phyloP scores from a whole-genome alignment of 2,329 filamentous ascomycete species.

The Diplodia intermedia region DNA sequence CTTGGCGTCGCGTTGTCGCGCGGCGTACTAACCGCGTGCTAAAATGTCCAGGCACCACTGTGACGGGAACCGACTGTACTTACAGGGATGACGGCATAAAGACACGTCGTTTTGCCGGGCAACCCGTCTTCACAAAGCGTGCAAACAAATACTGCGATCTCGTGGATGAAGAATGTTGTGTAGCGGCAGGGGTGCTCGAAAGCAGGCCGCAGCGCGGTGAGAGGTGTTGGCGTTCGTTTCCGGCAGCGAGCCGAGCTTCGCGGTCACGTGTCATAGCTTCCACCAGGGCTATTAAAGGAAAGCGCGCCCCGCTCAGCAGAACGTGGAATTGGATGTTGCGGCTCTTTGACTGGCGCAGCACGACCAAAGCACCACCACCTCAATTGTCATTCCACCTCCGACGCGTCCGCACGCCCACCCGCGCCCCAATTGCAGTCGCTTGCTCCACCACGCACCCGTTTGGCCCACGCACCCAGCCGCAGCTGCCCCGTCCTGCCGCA shows the following conservation, averaged over 20 bases:
- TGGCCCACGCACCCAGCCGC: conserved; percentile 13
- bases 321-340: conserved; percentile 32
- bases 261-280: conserved; percentile 10
- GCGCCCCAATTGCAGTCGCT: conserved; percentile 18
- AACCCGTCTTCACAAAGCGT: background rate
- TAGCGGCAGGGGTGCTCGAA: conserved; percentile 1
- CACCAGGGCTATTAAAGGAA: conserved; percentile 30
- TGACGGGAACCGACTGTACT: background rate
- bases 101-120: background rate
- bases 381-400: conserved; percentile 22
- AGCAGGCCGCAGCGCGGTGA: background rate
- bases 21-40: conserved; percentile 12
- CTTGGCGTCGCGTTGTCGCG: conserved; percentile 27
- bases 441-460: background rate
- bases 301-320: conserved; percentile 29
- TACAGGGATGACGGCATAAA: background rate
- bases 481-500: conserved; percentile 10
- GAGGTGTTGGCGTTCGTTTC: conserved; percentile 20
- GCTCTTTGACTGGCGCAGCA: conserved; percentile 30
- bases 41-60: conserved; percentile 14
- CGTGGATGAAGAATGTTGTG: background rate
- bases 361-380: conserved; percentile 26
- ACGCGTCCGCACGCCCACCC: conserved; percentile 24
- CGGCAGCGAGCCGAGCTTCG: conserved; percentile 16
- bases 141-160: background rate